Evolutionary conservation across 148 eudicot genomes (phyloP), one percentile per base, ranked within the genome.

Genomic region (Camellia japonica): DNA sequence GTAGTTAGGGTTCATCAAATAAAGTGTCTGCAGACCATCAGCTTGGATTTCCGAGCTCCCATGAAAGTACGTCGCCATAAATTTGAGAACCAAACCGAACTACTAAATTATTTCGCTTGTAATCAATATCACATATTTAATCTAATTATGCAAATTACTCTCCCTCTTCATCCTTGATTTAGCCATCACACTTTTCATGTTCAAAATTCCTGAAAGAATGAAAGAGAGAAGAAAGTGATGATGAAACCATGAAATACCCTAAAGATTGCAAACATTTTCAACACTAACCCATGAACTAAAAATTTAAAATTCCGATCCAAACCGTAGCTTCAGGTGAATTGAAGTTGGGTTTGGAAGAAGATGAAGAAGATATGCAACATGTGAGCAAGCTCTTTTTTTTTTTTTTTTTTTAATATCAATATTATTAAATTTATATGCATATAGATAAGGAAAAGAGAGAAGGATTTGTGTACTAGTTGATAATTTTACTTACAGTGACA

Each of bases 31-130:
- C 16, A 93, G 84, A 14, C 85, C 87, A 62, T 91, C 88, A 56
- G 86, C 84, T 83, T 93, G 93, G 82, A 91, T 89, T 85, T 93
- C 97, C 30, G 94, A 80, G 79, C 91, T 85, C 4, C 91, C 92
- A 30, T 89, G 89, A 79, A 82, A 93, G 87, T 89, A 93, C 46
- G 87, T 88, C 63, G 88, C 91, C 92, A 90, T 92, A 71, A 47
- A 73, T 73, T 62, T 61, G 10, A 3, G 54, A 20, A 62, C 44
- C 58, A 60, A 4, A 19, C 0, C 55, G 14, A 8, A 30, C 16
- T 47, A 12, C 13, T 23, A 7, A 18, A 10, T 60, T 49, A 6
- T 12, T 10, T 19, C 30, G 19, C 51, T 47, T 18, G 54, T 70
- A 3, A 10, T 11, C 61, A 3, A 6, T 58, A 14, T 58, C 61